Evolutionary conservation across 345 rosid genomes (phyloP), one percentile per base, ranked within the genome.

Genomic region (Tarenaya hassleriana): DNA sequence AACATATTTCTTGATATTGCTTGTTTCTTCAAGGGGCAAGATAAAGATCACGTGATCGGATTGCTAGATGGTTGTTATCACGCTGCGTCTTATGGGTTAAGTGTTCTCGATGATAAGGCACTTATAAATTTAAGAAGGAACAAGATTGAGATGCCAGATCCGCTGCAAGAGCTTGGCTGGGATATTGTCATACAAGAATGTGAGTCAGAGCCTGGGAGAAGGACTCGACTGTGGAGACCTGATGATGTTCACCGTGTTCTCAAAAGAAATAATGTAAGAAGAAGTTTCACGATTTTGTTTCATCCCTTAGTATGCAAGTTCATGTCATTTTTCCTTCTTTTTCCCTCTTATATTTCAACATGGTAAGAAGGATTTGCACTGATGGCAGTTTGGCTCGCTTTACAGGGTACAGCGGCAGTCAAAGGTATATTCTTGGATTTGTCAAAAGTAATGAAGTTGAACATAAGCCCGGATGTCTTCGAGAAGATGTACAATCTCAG

Each of bases 1-100:
- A 27, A 11, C 1, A 40, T 47, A 13, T 63, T 55, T 19, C 27
- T 63, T 9, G 68, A 62, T n/a, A 38, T 62, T 35, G 49, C 61
- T 1, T 54, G 55, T 46, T 62, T 62, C 16, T 54, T 45, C 18
- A 47, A 47, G 2, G 18, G 62, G 12, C n/a, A 35, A 8, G 9
- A 31, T 0, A 7, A 1, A 18, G 16, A 18, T 7, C 4, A 2
- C 10, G 55, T 31, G 7, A 11, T 1, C 1, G 9, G 39, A 16
- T 4, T 65, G 6, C 1, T 15, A 37, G 38, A 35, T 58, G 0
- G 13, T 34, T 10, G 18, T 13, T 43, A 41, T 41, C 4, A 5
- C 16, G 3, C 41, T 2, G 4, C 8, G 4, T 3, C 3, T 37
- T 3, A 10, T 3, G 41, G 41, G 8, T 2, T 37, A 2, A 8